Evolutionary conservation across 305 asterid genomes (phyloP), one percentile per base, ranked within the genome.

Genomic region (Galium porrigens): DNA sequence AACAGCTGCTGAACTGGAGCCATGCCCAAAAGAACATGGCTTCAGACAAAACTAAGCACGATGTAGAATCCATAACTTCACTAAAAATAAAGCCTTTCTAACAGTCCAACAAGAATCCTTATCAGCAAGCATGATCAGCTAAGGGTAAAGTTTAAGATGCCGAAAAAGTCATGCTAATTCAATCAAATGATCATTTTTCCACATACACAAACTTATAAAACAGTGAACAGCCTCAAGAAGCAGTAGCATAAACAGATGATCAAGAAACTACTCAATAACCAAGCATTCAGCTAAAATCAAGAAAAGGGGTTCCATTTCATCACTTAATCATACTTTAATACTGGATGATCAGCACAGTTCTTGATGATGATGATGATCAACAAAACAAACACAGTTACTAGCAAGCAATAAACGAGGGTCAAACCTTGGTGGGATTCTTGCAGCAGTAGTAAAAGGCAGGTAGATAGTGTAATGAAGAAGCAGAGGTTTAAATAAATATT

Each of bases 381-480:
- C 17, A 12, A 11, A 42, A 42, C n/a, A 46, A 46, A 6, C 18
- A 15, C 53, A 15, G 9, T 46, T 15, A 5, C 53, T 14, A 5
- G 8, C 22, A 46, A 46, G 20, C 2, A n/a, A 48, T 4, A 5
- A 5, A 15, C 15, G 12, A 59, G 3, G 30, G 32, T 36, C 48
- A 18, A 60, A 48, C 48, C 64, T 60, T 17, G 64, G 42, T 17
- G 64, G 64, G 51, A 9, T 48, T 48, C 54, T 48, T 48, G 53
- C 53, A 5, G 22, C 2, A 11, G 48, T 41, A 41, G n/a, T n/a
- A 41, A 41, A n/a, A 48, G 53, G 53, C 22, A 48, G 53, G 53
- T 48, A 48, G 53, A 5, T n/a, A n/a, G 22, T n/a, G 53, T 48
- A 5, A n/a, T 15, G 53, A 4, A 48, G 22, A 15, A 48, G 53